phyloP scores from a whole-genome alignment of 75 land plant species.

The Larix kaempferi region DNA sequence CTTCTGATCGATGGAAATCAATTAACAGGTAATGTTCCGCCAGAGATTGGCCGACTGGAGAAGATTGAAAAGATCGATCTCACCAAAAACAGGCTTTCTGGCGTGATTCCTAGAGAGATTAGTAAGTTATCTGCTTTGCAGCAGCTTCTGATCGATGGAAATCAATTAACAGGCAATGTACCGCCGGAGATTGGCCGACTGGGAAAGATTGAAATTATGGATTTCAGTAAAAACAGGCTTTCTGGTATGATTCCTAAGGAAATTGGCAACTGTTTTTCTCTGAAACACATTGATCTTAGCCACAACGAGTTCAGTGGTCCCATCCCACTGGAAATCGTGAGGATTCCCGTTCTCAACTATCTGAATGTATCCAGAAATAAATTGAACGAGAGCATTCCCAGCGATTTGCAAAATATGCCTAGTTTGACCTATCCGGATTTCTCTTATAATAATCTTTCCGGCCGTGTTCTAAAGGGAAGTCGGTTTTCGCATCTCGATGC shows the following conservation, averaged over 20 bases:
- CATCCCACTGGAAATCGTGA: slow-evolving; percentile 21
- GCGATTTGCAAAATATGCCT: slow-evolving; percentile 14
- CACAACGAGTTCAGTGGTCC: slow-evolving; percentile 25
- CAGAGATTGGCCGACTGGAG: no score
- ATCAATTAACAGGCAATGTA: slow-evolving; percentile 19
- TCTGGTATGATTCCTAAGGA: slow-evolving; percentile 25
- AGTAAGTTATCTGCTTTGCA: slow-evolving; percentile 13
- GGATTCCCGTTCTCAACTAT: slow-evolving; percentile 18
- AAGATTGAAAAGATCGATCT: no score
- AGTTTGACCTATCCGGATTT: slow-evolving; percentile 27
- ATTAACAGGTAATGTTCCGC: no score
- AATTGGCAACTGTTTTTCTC: slow-evolving; percentile 22
- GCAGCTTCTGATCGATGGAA: slow-evolving; percentile 16
- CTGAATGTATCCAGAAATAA: slow-evolving; percentile 30
- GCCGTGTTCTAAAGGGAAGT: slow-evolving; percentile 14
- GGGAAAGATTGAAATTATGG: slow-evolving; percentile 9
- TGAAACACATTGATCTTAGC: slow-evolving; percentile 28
- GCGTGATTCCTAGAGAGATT: no score
- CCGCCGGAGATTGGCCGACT: slow-evolving; percentile 34
- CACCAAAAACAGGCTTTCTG: no score
- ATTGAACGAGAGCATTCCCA: slow-evolving; percentile 27
- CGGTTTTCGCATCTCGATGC: slow-evolving; percentile 13
- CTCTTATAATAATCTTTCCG: slow-evolving; percentile 50
- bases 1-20: no score
- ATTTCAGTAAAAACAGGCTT: slow-evolving; percentile 20